Evolutionary conservation across 83 land plant genomes (phyloP), one percentile per base, ranked within the genome.

Genomic region (Picea engelmannii): DNA sequence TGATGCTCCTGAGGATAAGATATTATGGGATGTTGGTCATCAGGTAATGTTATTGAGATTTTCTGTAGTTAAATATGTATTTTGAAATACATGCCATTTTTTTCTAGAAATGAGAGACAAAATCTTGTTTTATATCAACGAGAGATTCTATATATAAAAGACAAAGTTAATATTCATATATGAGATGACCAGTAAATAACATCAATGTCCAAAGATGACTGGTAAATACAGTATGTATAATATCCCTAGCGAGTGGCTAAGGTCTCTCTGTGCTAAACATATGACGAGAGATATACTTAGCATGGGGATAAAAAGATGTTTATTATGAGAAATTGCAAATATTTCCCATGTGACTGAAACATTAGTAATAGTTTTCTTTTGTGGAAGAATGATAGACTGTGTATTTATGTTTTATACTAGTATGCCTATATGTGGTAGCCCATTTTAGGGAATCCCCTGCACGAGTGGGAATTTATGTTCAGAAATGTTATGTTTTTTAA

Each of bases 1-100:
- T 79, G 89, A 91, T 79, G 69, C 88, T 20, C 95, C 95, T 31
- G 85, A 91, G 76, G 95, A 93, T 70, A 87, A 67, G 84, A 91
- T 93, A 58, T 79, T 93, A 1, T 93, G 95, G 95, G 95, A 93
- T 82, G 95, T 93, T 71, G 95, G 95, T 65, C 93, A 93, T 83
- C 95, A 93, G 93, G 95, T 93, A 20, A 55, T 12, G 59, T 55
- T 55, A 55, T 55, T 55, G 59, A 13, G 59, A 3, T 55, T 55
- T 55, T 55, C 59, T 55, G 16, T 13, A 55, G 59, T 55, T 55
- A 55, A 55, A 55, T 13, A 55, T 55, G 59, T 55, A 55, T 55
- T 44, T 44, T 18, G 25, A 73, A 44, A n/a, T 52, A n/a, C 4
- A 44, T 73, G n/a, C 44, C 47, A 18, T 44, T 21, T 70, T 20